A percentile compares a stretch with the other conserved stretches of the same genome.
Conservation (phyloP, 352 stramenopile species). For the Globisporangium orthogonon region DNA sequence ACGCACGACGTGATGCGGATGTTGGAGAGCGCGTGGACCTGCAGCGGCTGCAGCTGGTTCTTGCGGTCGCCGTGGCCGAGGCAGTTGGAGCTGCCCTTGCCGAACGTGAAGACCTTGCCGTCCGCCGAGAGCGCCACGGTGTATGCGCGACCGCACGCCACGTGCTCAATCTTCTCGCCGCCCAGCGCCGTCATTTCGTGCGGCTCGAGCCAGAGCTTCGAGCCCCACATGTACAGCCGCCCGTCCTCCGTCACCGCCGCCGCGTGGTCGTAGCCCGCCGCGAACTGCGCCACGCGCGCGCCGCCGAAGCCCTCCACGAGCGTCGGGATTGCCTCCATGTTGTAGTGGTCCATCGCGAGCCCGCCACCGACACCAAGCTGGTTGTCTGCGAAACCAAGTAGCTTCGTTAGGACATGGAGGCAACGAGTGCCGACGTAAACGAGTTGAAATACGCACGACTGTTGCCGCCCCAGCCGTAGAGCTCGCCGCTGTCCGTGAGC, state of each 20-base stretch:
- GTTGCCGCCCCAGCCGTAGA: slow-evolving; percentile 92
- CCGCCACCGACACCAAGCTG: slow-evolving; percentile 87
- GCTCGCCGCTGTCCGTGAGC: slow-evolving; percentile 71
- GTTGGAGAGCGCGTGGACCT: slow-evolving; percentile 55
- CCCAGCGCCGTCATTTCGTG: slow-evolving; percentile 80
- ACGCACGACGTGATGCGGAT: slow-evolving; percentile 64
- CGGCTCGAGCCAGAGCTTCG: slow-evolving; percentile 91
- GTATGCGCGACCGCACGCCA: slow-evolving; percentile 82
- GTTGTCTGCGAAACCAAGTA: slow-evolving; percentile 39
- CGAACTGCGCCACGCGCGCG: slow-evolving; percentile 77
- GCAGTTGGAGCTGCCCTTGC: slow-evolving; percentile 83
- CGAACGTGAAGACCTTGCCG: slow-evolving; percentile 84
- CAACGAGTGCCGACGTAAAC: too few relatives aligned
- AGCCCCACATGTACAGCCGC: slow-evolving; percentile 78
- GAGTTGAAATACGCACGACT: slow-evolving; percentile 59
- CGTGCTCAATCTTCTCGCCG: slow-evolving; percentile 64
- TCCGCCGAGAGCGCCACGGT: slow-evolving; percentile 70
- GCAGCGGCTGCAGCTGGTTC: slow-evolving; percentile 83
- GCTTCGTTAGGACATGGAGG: too few relatives aligned
- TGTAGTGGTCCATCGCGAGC: slow-evolving; percentile 90
- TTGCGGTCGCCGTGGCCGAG: slow-evolving; percentile 86
- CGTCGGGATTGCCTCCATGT: slow-evolving; percentile 91
- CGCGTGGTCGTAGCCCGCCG: slow-evolving; percentile 92
- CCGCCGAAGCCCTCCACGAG: slow-evolving; percentile 71
- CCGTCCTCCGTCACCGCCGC: slow-evolving; percentile 74